Base-by-base conservation (phyloP, 164 flowering plant species). In the Vitis vinifera region DNA sequence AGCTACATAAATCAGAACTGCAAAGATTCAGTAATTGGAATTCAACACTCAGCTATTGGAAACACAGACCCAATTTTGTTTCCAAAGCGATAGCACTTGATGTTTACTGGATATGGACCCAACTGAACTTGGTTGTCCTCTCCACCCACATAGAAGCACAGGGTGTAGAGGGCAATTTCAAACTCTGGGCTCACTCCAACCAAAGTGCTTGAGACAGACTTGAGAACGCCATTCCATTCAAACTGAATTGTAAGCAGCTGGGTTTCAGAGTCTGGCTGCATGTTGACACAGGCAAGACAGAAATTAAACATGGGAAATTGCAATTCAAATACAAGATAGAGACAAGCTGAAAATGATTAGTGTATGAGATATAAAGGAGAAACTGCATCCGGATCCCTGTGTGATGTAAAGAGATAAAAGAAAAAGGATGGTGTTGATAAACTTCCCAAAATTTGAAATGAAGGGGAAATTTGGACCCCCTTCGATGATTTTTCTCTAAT, bases 131-230 rank as follows among this genome's bases (percentile, higher is more conserved):
- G 78, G 82, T 93, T 93, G 23, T 93, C 97, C 73, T 95, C 97
- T 55, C 75, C 78, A 17, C 97, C 99, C 14, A 76, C 50, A 51
- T 57, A 91, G 85, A 84, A 95, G 70, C 97, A 95, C 4, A 93
- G 81, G 0, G 98, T 95, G 68, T 90, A 93, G n/a, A 93, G 73
- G 1, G 98, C 98, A 63, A 95, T 63, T 75, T 95, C 99, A 68
- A 93, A 95, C 78, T 95, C 99, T 0, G 99, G 98, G 88, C 98
- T 95, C 69, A 90, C 98, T 51, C 98, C 99, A 57, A 95, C 73
- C 62, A 95, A 76, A 51, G 88, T 84, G 89, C 91, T 95, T 19
- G 99, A 95, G 13, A 95, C 85, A 14, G 93, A 83, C 75, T 95
- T 95, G 9, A 90, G 89, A 71, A 91, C 75, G 9, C 98, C 97